Base-by-base conservation (phyloP, 371 early-diverging fungal species). In the Mortierella sp. region DNA sequence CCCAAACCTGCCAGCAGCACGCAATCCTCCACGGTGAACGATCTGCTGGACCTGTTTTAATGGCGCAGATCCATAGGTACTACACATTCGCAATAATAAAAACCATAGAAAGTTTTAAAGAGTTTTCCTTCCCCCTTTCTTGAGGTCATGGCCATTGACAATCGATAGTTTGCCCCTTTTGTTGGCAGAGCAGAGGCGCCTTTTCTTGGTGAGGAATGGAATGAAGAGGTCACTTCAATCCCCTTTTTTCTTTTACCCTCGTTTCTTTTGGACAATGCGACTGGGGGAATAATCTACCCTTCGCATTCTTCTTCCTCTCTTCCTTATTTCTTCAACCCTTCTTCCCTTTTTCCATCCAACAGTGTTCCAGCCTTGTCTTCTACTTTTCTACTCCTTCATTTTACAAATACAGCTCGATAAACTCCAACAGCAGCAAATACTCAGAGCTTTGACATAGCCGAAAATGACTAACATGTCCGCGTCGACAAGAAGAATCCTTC, bases 41-140 rank as follows among this genome's bases (percentile, higher is more conserved):
- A 85, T 14, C 21, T 85, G 31, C 40, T 85, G 46, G 81, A 81
- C 31, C 55, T 85, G 34, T 81, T 85, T 50, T 85, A 81, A 57
- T 34, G 6, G 5, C 3, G 21, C 21, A 16, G 13, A 28, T 19
- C 16, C 46, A 48, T 28, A 44, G 2, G 16, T 5, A 48, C 31
- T 13, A 28, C 40, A 55, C 43, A 6, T 40, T 40, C 43, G 43
- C 43, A 40, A 6, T 37, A 34, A 59, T n/a, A 64, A 61, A 48
- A 28, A 24, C 28, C n/a, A 44, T 37, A n/a, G 16, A 40, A 61
- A 14, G n/a, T 24, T 44, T 37, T 26, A 44, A 19, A 44, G 9
- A 16, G 8, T 43, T n/a, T 43, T 3, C 31, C 6, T 46, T 28
- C 44, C 24, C 43, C 51, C n/a, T 43, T 51, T 64, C 26, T 51